Base-by-base conservation (phyloP, 805 yeast species). In the Metschnikowia bowlesiae region DNA sequence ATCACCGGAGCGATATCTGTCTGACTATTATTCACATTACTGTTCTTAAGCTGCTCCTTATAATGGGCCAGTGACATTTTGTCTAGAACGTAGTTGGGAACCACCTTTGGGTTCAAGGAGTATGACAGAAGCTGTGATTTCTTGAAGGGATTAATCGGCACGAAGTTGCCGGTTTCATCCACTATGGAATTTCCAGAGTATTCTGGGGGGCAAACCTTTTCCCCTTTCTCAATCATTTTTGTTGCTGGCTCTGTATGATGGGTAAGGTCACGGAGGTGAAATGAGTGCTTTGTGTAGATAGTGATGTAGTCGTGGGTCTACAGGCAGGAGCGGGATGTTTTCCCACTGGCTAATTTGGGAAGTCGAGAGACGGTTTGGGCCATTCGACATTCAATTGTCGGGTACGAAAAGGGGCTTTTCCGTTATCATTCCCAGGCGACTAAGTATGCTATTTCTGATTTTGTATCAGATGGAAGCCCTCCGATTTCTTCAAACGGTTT, bases 21-120 rank as follows among this genome's bases (percentile, higher is more conserved):
- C 44, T 51, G 53, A 40, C 43, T 50, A 39, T 41, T 55, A 52
- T 69, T 68, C 44, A 58, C 65, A 54, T 70, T 70, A 39, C 57
- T 56, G 56, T 68, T 68, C 46, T 57, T 57, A 35, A 64, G 54
- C 56, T 69, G 74, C 22, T 73, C 75, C 49, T 65, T 68, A 55
- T 67, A 68, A 58, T 74, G 73, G 3, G 66, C 73, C 58, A 67
- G 68, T 3, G 76, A 65, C n/a, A 82, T 61, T 31, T 76, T 75
- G 51, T 83, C 86, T 40, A 85, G 63, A 0, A 81, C 89, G 66
- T 81, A 86, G 1, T 86, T 84, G 1, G 92, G 92, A 22, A 73
- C 67, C 30, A 67, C 65, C 39, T 67, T 68, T 13, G 77, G 66
- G 41, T 56, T 59, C 47, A 69, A 72, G 45, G 63, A 61, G 58